Conservation (phyloP, 208 protist genomes). For the Endotrypanum monterogeii region DNA sequence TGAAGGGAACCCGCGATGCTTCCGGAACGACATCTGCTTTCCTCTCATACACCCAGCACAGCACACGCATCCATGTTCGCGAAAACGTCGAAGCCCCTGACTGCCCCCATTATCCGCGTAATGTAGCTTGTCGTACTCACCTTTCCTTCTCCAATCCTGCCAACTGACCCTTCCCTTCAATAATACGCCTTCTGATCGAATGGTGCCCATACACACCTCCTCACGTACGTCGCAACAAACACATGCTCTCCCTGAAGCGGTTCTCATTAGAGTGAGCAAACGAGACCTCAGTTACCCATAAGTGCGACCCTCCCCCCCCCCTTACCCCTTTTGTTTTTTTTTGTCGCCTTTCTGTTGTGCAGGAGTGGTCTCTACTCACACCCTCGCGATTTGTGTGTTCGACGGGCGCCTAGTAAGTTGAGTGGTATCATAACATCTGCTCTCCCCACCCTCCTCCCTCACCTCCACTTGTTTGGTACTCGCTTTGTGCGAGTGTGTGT, state of each 20-base stretch:
- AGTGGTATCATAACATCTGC: background rate
- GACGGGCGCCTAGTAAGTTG: background rate
- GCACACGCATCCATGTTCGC: too few relatives aligned
- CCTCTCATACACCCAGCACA: too few relatives aligned
- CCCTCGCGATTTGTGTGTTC: background rate
- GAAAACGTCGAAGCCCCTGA: too few relatives aligned
- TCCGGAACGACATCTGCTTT: too few relatives aligned
- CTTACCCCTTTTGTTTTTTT: too few relatives aligned
- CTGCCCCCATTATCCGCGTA: too few relatives aligned
- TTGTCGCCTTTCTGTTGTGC: background rate
- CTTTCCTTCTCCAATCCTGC: too few relatives aligned
- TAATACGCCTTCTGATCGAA: too few relatives aligned
- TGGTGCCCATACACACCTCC: too few relatives aligned
- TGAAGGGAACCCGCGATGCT: too few relatives aligned
- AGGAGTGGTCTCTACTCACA: background rate
- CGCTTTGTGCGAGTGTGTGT: slow-evolving; percentile 5
- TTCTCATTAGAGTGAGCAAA: background rate
- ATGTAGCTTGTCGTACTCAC: too few relatives aligned
- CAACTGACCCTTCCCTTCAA: too few relatives aligned
- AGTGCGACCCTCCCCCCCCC: background rate
- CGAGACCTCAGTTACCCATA: background rate
- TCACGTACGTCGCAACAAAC: background rate
- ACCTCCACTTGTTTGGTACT: background rate
- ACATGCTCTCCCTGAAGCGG: background rate
- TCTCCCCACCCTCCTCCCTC: background rate